These are phyloP conservation scores for Cryptosporidium parvum DNA, from an alignment of 169 alveolate species.

Conservation along the genomic window DNA sequence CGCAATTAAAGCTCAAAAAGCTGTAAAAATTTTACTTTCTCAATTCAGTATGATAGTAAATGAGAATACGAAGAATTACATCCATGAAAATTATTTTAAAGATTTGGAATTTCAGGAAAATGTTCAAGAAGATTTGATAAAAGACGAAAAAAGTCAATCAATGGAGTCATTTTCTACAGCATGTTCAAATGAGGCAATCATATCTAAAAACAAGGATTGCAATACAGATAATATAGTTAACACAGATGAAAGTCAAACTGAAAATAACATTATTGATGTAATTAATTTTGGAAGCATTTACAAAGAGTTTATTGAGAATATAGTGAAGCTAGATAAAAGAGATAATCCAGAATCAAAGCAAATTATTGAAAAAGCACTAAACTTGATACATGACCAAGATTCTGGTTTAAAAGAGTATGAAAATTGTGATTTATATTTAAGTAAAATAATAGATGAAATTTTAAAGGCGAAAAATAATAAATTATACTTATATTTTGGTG, in stretches of 20 bases:
- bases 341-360: neutral
- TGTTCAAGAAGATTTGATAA: neutral
- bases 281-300: neutral
- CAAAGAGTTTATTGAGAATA: neutral
- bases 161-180: slow-evolving; percentile 65
- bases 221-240: neutral
- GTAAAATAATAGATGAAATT: slow-evolving; percentile 26
- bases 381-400: neutral
- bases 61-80: slow-evolving; percentile 11
- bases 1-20: slow-evolving; percentile 74
- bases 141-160: slow-evolving; percentile 2
- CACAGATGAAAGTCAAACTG: neutral
- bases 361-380: neutral
- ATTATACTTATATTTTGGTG: slow-evolving; percentile 13
- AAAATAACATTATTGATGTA: neutral
- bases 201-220: neutral
- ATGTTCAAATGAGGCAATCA: slow-evolving; percentile 14
- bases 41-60: slow-evolving; percentile 34
- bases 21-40: slow-evolving; percentile 37
- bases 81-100: neutral
- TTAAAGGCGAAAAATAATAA: neutral
- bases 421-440: slow-evolving; percentile 41
- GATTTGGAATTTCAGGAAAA: neutral
- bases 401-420: slow-evolving; percentile 6
- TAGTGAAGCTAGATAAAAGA: neutral